Base-by-base conservation (phyloP, 805 yeast genomes). In the Teunomyces kruisii region DNA sequence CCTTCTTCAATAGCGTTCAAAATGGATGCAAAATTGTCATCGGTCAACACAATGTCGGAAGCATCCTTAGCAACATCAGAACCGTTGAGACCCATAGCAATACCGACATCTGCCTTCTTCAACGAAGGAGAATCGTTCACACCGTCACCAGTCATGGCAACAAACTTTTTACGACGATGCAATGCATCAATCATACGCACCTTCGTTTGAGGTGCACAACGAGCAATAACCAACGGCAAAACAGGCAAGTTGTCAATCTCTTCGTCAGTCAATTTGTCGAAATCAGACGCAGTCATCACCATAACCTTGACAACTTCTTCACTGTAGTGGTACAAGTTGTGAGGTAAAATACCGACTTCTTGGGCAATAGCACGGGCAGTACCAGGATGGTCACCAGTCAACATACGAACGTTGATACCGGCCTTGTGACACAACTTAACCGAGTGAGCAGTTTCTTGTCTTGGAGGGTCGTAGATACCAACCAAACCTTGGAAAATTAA, bases 61-160 rank as follows among this genome's bases (percentile, higher is more conserved):
- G 90, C 89, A 61, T 85, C 88, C 61, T 86, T 86, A n/a, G 92
- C 92, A 32, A 86, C 92, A 68, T 86, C 92, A 9, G 88, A 81
- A 4, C 92, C 92, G 49, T 84, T 79, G 28, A 66, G 53, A 39
- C 92, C 92, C 92, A 86, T 86, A 9, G 92, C 89, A 62, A 86
- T 84, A 52, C 92, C 92, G 45, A 86, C 88, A 63, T 86, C 90
- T 3, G 92, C 85, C 51, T 73, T 80, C 61, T 85, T 85, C 64
- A 86, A 70, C 29, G 86, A 79, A 19, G 92, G 92, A 2, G 90
- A 84, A 59, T 86, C 92, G 61, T 86, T 86, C 37, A 86, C 91
- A 51, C 92, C 92, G 61, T 86, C 92, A 42, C 73, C 73, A 10
- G 73, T 68, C 73, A 68, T 68, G 15, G 73, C 73, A 30, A 62